Base-by-base conservation (phyloP, 1,284 basidiomycete genomes). In the Fomitopsis pinicola region DNA sequence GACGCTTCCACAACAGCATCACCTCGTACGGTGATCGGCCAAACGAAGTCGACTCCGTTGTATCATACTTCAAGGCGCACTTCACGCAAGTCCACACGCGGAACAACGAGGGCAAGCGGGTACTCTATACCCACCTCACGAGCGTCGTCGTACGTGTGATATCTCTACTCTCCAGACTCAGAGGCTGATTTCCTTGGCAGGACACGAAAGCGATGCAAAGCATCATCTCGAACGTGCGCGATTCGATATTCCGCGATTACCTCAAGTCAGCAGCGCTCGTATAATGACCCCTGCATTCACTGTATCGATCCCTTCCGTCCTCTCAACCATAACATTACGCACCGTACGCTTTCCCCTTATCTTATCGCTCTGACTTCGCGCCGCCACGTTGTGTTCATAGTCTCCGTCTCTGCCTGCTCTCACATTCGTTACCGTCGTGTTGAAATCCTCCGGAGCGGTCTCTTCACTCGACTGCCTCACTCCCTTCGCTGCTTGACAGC, bases 1-100 rank as follows among this genome's bases (percentile, higher is more conserved):
- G 38, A 59, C 33, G 55, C 9, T 53, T 30, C 42, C 52, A 50
- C 59, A 42, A 61, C 35, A 92, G 91, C 68, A 93, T 93, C 68
- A 86, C 91, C 12, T 92, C 91, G 2, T 93, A 89, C 64, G 90
- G 88, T 30, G 84, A 91, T 61, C 85, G 91, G 26, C 75, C 82
- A 14, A 92, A 93, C 71, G 89, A 92, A 66, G 91, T 87, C 67
- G 88, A 91, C 60, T 81, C 87, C 0, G 89, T 91, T 7, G 85
- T 91, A 35, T 84, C 87, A 64, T 93, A 93, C 72, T 93, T 93
- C 82, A 85, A 87, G 8, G 87, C 90, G 22, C 91, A 93, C 67
- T 92, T 92, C 75, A 76, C 90, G 58, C 90, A 92, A 70, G 89
- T 91, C 10, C 90, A 92, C 71, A 79, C 87, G 65, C 81, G 82